Conservation (phyloP, 176 grass and related monocot genomes). For the Eragrostis curvula region DNA sequence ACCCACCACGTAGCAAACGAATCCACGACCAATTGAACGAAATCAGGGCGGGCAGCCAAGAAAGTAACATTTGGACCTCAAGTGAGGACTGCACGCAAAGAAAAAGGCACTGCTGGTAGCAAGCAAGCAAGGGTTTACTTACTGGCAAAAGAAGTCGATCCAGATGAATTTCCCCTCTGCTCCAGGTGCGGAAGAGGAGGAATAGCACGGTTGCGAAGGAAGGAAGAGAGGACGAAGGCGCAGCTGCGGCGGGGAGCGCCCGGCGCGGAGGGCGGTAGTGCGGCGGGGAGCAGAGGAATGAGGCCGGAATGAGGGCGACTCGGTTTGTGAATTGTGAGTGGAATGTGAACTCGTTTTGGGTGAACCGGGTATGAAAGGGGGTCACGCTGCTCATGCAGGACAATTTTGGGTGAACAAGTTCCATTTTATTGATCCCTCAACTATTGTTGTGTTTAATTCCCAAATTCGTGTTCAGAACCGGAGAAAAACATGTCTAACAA, state of each 20-base stretch:
- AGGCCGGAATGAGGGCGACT: neutral
- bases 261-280: neutral
- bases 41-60: neutral
- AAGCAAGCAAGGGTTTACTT: neutral
- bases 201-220: neutral
- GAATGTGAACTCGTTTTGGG: neutral
- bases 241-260: neutral
- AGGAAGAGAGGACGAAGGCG: neutral
- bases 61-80: neutral
- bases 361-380: neutral
- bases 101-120: neutral
- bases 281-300: neutral
- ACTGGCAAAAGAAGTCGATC: neutral
- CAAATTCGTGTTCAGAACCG: no score
- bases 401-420: neutral
- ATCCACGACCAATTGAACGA: neutral
- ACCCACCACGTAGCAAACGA: neutral
- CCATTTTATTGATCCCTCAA: no score
- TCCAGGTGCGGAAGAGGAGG: neutral
- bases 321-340: neutral
- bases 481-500: no score
- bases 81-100: neutral
- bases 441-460: no score
- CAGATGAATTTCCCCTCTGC: neutral
- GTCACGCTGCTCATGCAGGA: neutral